These are phyloP conservation scores for Phycomyces nitens DNA, from an alignment of 192 early-diverging fungal species.

Conservation along the genomic window DNA sequence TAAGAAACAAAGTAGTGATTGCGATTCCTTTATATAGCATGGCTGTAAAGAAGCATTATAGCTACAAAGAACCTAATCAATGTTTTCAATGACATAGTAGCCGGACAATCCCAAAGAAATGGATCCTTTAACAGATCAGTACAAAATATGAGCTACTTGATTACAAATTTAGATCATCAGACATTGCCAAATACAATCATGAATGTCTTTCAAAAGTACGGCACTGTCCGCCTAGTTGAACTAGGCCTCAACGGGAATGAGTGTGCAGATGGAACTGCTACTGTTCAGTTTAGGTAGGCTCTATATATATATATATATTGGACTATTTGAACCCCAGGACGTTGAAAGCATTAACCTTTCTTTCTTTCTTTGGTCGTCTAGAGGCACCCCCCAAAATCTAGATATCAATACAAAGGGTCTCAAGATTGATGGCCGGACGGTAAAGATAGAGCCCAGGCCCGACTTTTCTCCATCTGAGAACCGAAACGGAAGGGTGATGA, in stretches of 20 bases:
- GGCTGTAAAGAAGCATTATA: no score
- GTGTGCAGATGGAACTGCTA: slow-evolving; percentile 3
- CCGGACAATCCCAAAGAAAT: no score
- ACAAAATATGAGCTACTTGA: background rate
- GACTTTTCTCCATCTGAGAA: background rate
- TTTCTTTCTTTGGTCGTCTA: background rate
- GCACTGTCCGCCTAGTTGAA: background rate
- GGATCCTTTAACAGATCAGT: no score
- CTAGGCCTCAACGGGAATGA: slow-evolving; percentile 11
- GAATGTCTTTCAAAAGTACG: slow-evolving; percentile 6
- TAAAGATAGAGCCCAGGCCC: slow-evolving; percentile 12
- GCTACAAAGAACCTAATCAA: no score
- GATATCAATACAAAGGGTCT: slow-evolving; percentile 5
- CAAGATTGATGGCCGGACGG: slow-evolving; percentile 17
- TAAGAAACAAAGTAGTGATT: no score
- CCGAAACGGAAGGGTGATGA: background rate
- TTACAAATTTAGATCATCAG: background rate
- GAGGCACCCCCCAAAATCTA: background rate
- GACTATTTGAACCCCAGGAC: background rate
- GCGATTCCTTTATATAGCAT: no score
- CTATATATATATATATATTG: background rate
- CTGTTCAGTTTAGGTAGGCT: slow-evolving; percentile 22
- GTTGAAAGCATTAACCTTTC: background rate
- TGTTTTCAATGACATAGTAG: no score
- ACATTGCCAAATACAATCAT: slow-evolving; percentile 3